Conservation (phyloP, 1,284 basidiomycete genomes). For the Gymnopus androsaceus region DNA sequence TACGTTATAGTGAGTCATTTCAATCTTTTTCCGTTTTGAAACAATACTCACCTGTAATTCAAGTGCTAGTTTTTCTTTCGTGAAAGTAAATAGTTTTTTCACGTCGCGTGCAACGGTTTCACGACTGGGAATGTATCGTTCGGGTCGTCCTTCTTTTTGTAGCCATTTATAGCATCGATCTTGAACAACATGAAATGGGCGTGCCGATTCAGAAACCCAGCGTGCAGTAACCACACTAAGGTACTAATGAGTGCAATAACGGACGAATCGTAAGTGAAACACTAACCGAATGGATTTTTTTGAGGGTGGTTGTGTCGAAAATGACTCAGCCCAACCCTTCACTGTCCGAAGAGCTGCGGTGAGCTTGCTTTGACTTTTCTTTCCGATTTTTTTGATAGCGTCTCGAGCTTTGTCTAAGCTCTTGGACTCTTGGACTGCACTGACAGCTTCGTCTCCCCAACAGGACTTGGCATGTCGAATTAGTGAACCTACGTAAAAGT, state of each 20-base stretch:
- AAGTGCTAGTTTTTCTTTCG: no score
- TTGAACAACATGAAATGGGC: constrained; percentile 18
- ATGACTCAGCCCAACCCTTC: no score
- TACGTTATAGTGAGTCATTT: no score
- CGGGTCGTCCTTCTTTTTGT: constrained; percentile 21
- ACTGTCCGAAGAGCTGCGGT: no score
- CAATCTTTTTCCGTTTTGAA: no score
- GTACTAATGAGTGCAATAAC: no score
- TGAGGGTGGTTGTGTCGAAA: no score
- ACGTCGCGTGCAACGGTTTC: constrained; percentile 18
- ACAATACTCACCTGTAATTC: no score
- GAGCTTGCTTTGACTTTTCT: not conserved
- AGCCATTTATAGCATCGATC: constrained; percentile 17
- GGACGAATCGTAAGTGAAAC: no score
- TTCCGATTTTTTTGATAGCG: not conserved
- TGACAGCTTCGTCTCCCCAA: not conserved
- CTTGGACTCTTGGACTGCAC: not conserved
- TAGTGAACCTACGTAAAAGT: not conserved
- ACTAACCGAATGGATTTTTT: no score
- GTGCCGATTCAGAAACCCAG: constrained; percentile 18
- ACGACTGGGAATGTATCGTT: constrained; percentile 19
- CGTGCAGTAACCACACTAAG: not conserved
- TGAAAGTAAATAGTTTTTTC: not conserved
- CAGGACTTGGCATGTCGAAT: not conserved
- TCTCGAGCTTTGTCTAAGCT: not conserved